Percentiles rank a stretch among this genome's conserved stretches.
phyloP scores from a whole-genome alignment of 2,329 filamentous ascomycete genomes.

The Fusarium sp. region DNA sequence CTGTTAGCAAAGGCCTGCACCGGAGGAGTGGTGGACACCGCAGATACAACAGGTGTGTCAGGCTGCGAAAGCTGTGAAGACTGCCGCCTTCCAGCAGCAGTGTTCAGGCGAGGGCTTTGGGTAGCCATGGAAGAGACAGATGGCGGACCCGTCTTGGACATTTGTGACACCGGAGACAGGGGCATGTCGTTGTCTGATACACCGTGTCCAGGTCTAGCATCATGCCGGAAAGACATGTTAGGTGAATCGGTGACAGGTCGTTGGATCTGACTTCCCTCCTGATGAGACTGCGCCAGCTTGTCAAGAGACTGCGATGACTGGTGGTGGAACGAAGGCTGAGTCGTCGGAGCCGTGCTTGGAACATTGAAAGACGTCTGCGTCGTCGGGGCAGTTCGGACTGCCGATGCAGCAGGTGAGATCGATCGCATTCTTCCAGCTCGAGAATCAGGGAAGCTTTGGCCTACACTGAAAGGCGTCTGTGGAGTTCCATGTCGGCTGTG shows the following conservation, averaged over 20 bases:
- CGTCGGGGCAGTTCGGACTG: conserved; percentile 21
- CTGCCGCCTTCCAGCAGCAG: conserved; percentile 18
- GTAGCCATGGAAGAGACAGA: conserved; percentile 42
- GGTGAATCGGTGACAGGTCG: conserved; percentile 28
- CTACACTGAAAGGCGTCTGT: conserved; percentile 24
- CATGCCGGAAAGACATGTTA: conserved; percentile 26
- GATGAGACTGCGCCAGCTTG: conserved; percentile 19
- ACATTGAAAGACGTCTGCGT: conserved; percentile 30
- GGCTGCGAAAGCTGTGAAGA: conserved; percentile 28
- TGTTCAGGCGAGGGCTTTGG: conserved; percentile 41
- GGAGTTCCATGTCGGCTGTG: conserved; percentile 27
- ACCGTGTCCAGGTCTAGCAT: conserved; percentile 9
- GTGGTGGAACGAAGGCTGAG: conserved; percentile 28
- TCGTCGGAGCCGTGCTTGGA: conserved; percentile 27
- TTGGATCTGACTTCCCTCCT: conserved; percentile 21
- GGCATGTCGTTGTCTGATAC: conserved; percentile 25
- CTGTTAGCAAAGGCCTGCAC: conserved; percentile 27
- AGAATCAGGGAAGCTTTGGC: conserved; percentile 9
- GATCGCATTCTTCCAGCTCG: conserved; percentile 23
- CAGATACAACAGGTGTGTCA: conserved; percentile 23
- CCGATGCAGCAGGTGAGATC: conserved; percentile 27
- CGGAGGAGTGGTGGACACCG: conserved; percentile 24
- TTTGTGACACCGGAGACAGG: conserved; percentile 40
- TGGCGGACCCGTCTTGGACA: conserved; percentile 36
- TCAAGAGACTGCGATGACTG: conserved; percentile 38